Conservation (phyloP, 257 asterid genomes). For the Dorcoceras hygrometricum region DNA sequence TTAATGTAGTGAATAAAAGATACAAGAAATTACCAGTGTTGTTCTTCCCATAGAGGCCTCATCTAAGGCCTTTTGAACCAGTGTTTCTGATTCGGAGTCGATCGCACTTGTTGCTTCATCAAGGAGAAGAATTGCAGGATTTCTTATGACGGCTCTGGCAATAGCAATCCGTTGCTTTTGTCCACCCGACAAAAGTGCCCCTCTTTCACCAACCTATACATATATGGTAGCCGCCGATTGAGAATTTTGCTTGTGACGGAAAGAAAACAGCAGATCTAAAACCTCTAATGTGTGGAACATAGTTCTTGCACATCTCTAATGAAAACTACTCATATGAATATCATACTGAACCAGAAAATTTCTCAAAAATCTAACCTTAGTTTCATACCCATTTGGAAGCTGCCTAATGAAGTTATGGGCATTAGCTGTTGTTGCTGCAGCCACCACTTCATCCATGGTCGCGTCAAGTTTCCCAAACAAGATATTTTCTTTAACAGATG, state of each 20-base stretch:
- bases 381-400: conserved; percentile 79
- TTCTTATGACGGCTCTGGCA: conserved; percentile 73
- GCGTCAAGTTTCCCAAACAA: conserved; percentile 74
- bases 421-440: conserved; percentile 83
- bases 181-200: conserved; percentile 79
- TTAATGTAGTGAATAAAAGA: background rate
- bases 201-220: conserved; percentile 74
- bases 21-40: conserved; percentile 48
- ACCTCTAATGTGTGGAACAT: background rate
- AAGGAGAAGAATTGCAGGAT: conserved; percentile 75
- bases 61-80: conserved; percentile 77
- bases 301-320: background rate
- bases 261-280: background rate
- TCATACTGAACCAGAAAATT: background rate
- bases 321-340: background rate
- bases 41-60: conserved; percentile 87
- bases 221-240: background rate
- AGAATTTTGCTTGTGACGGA: background rate
- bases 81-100: conserved; percentile 78
- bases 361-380: conserved; percentile 47
- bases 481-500: conserved; percentile 66
- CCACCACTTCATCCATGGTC: conserved; percentile 63
- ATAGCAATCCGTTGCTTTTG: conserved; percentile 90
- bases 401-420: conserved; percentile 77
- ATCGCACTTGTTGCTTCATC: conserved; percentile 97